A percentile compares a stretch with the other conserved stretches of the same genome.
phyloP scores from a whole-genome alignment of 139 green algal genomes.

The Chlorella sp. region DNA sequence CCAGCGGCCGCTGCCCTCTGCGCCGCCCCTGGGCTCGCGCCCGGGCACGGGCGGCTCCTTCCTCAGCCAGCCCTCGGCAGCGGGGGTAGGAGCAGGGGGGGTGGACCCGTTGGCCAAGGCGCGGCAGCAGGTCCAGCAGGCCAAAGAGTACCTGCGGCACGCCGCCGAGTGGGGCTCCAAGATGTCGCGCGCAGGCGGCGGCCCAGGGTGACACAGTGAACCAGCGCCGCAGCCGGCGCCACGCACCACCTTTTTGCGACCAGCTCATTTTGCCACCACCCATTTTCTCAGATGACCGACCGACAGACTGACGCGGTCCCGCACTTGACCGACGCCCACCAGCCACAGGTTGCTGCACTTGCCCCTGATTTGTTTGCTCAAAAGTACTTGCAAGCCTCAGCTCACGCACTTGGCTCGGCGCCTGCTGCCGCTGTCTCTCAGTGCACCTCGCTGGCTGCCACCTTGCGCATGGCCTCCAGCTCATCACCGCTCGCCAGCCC shows the following conservation, averaged over 20 bases:
- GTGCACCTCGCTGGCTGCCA: slow-evolving; percentile 10
- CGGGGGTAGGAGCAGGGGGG: neutral
- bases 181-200: neutral
- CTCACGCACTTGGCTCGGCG: too few relatives aligned
- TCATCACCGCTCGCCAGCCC: slow-evolving; percentile 7
- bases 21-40: neutral
- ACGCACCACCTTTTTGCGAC: neutral
- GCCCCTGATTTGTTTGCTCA: too few relatives aligned
- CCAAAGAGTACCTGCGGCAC: slow-evolving; percentile 37
- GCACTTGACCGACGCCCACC: too few relatives aligned
- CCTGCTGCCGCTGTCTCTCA: neutral
- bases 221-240: too few relatives aligned
- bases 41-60: neutral
- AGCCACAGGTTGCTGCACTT: too few relatives aligned
- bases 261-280: too few relatives aligned
- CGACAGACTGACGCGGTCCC: too few relatives aligned
- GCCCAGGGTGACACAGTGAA: neutral
- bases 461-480: neutral
- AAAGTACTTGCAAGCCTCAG: too few relatives aligned
- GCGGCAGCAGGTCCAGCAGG: slow-evolving; percentile 30
- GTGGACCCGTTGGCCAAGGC: slow-evolving; percentile 35
- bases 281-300: too few relatives aligned
- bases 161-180: slow-evolving; percentile 18
- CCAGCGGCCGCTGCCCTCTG: neutral
- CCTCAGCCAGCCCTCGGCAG: neutral